Percentiles rank a stretch among this genome's conserved stretches.
Conservation (phyloP, 352 stramenopile genomes). For the Pythium insidiosum region DNA sequence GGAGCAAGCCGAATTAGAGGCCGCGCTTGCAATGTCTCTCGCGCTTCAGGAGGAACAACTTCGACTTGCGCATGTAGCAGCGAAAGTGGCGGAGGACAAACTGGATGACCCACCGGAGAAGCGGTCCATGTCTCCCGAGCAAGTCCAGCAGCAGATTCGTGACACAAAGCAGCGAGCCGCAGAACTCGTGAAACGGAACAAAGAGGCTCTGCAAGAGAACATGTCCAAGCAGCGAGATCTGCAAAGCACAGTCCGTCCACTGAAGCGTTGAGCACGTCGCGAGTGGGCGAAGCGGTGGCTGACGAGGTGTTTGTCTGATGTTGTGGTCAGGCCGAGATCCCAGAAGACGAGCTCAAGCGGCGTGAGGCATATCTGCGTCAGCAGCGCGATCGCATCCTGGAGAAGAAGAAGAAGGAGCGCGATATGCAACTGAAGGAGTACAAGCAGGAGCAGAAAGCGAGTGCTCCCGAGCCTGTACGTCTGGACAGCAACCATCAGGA, state of each 20-base stretch:
- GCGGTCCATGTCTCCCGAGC: conserved; percentile 32
- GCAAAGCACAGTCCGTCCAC: conserved; percentile 27
- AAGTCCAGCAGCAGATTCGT: conserved; percentile 44
- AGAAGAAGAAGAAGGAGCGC: conserved; percentile 76
- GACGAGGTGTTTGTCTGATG: too few relatives aligned
- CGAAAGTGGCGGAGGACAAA: conserved; percentile 63
- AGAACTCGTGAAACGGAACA: conserved; percentile 69
- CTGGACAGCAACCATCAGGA: neutral
- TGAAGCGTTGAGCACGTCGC: too few relatives aligned
- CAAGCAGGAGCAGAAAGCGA: conserved; percentile 62
- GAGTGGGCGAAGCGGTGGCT: too few relatives aligned
- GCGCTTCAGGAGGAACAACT: conserved; percentile 65
- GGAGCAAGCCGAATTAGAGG: conserved; percentile 75
- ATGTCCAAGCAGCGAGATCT: conserved; percentile 60
- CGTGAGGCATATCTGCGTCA: conserved; percentile 69
- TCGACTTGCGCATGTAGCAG: conserved; percentile 35
- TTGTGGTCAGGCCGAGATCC: conserved; percentile 37
- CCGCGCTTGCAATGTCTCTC: conserved; percentile 69
- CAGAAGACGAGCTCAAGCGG: conserved; percentile 59
- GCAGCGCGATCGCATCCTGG: conserved; percentile 69
- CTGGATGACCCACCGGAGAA: conserved; percentile 21
- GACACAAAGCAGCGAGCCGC: conserved; percentile 68
- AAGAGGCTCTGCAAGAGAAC: conserved; percentile 62
- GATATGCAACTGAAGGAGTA: conserved; percentile 68
- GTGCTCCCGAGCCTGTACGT: conserved; percentile 38